Evolutionary conservation across 2,329 filamentous ascomycete genomes (phyloP), one percentile per base, ranked within the genome.

Genomic region (Geoglossum cookeanum): DNA sequence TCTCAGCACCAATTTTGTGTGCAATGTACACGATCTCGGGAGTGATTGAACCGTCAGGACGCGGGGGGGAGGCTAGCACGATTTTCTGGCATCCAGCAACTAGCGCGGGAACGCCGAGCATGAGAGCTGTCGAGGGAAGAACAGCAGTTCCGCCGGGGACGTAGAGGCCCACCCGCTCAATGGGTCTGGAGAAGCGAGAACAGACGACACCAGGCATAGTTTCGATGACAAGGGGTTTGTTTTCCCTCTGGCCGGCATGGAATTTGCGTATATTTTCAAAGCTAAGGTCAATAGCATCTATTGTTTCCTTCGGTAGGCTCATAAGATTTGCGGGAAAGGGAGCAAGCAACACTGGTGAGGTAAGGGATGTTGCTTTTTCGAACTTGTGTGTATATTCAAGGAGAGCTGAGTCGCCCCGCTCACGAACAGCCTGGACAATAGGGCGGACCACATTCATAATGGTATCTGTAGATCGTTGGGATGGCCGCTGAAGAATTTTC

Each of bases 161-260:
- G 70, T 98, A 98, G 4, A 96, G 76, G 61, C 92, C 92, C n/a
- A 98, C 92, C 42, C 89, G 79, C 71, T 97, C 92, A 61, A 98
- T 97, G 0, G 92, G 85, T 22, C 92, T 79, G 11, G 83, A 83
- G 72, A 98, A 97, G 59, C 92, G 87, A 61, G 87, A 94, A 74
- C 92, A 98, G 32, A 92, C 77, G 3, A 98, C 89, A 35, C 92
- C 92, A 0, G 92, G 92, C 92, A 98, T 98, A 0, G 92, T 98
- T 74, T 97, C 91, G 6, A 98, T 87, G 58, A 82, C 72, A 5
- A 98, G 75, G 1, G 87, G 78, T 69, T 88, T 85, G 30, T 86
- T 80, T 62, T 94, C 87, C 65, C 84, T 84, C 65, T 98, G 92
- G 0, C 91, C 91, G 13, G 85, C 80, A 72, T 98, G 92, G 75